Conservation (phyloP, 2,329 filamentous ascomycete genomes). For the Fusarium tupiense region DNA sequence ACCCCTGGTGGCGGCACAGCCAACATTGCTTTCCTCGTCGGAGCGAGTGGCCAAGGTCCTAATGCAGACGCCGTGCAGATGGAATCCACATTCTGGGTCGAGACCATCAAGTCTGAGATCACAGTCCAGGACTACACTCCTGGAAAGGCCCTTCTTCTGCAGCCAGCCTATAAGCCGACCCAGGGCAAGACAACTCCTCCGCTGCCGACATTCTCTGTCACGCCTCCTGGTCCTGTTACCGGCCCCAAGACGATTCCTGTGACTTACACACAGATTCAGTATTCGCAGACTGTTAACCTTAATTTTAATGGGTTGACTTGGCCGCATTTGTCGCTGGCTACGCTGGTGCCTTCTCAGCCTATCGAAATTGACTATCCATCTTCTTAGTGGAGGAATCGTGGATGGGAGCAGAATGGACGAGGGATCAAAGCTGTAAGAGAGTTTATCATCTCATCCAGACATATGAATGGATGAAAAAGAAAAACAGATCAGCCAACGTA, state of each 20-base stretch:
- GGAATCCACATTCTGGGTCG: slow-evolving; percentile 1
- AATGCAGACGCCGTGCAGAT: slow-evolving; percentile 4
- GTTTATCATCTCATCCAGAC: rapidly evolving
- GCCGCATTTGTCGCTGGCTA: slow-evolving; percentile 9
- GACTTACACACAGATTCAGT: slow-evolving; percentile 13
- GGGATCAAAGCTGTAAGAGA: rapidly evolving
- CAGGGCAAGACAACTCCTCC: background rate
- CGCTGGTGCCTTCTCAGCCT: background rate
- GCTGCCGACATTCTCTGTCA: slow-evolving; percentile 1
- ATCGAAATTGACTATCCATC: background rate
- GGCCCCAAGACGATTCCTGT: background rate
- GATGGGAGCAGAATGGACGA: background rate
- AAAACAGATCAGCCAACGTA: background rate
- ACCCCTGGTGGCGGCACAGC: background rate
- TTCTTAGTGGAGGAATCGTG: rapidly evolving
- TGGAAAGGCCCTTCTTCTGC: background rate
- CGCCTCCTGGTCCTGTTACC: background rate
- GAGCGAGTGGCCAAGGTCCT: background rate
- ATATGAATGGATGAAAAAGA: rapidly evolving
- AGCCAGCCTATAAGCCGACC: background rate
- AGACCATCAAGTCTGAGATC: slow-evolving; percentile 1
- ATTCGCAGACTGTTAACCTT: background rate
- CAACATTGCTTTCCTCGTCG: slow-evolving; percentile 7
- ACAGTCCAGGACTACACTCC: background rate
- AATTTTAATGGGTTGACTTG: background rate